phyloP scores from a whole-genome alignment of 1,139 yeast species.

The Candida labiduridarum region DNA sequence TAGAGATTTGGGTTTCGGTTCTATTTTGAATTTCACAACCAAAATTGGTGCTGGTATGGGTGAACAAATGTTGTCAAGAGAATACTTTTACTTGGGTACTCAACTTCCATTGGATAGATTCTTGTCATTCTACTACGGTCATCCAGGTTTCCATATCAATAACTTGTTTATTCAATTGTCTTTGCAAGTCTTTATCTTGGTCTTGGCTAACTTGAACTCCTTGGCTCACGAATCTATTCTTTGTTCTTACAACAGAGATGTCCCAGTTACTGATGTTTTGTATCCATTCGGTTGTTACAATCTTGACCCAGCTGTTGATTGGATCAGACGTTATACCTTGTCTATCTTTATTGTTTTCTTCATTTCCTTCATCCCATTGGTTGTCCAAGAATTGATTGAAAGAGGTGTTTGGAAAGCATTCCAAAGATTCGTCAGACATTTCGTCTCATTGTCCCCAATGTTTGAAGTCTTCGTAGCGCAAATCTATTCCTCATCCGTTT shows the following conservation, averaged over 20 bases:
- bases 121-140: constrained; percentile 57
- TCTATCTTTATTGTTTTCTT: constrained; percentile 98
- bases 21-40: constrained; percentile 55
- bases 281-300: constrained; percentile 95
- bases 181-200: constrained; percentile 86
- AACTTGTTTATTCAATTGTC: constrained; percentile 55
- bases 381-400: constrained; percentile 95
- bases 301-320: constrained; percentile 85
- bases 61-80: constrained; percentile 56
- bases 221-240: constrained; percentile 87
- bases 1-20: constrained; percentile 56
- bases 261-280: constrained; percentile 82
- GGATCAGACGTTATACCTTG: constrained; percentile 96
- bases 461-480: constrained; percentile 99
- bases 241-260: constrained; percentile 81
- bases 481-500: constrained; percentile 88
- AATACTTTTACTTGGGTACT: constrained; percentile 52
- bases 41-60: constrained; percentile 65
- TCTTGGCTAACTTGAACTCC: constrained; percentile 87
- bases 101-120: constrained; percentile 54
- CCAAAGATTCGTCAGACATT: constrained; percentile 88
- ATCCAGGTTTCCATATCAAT: constrained; percentile 58
- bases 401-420: constrained; percentile 97
- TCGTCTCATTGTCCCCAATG: constrained; percentile 89
- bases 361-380: constrained; percentile 93